Percentiles rank a stretch among this genome's conserved stretches.
phyloP scores from a whole-genome alignment of 768 basidiomycete genomes.

The Cantharellus cinnabarinus region DNA sequence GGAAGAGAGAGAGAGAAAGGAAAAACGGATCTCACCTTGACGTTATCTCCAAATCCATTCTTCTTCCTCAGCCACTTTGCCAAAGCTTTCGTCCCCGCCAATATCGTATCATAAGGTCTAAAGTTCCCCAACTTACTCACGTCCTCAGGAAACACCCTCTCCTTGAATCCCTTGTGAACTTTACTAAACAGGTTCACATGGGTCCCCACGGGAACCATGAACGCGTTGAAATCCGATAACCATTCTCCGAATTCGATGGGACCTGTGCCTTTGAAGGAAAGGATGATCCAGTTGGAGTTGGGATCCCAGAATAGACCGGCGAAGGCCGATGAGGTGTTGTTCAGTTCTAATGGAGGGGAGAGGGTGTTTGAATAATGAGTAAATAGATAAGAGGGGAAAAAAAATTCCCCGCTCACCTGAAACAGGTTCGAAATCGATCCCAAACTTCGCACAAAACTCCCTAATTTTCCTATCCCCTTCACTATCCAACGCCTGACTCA shows the following conservation, averaged over 20 bases:
- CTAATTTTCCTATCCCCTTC: neutral
- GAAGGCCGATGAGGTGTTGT: slow-evolving; percentile 8
- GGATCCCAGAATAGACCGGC: slow-evolving; percentile 11
- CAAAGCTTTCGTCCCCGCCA: neutral
- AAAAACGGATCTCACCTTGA: neutral
- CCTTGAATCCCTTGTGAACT: slow-evolving; percentile 6
- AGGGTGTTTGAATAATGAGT: neutral
- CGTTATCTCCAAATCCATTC: neutral
- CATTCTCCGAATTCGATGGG: slow-evolving; percentile 9
- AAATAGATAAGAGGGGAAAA: neutral
- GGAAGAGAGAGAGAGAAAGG: neutral
- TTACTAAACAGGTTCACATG: neutral
- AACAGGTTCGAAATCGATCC: slow-evolving; percentile 3
- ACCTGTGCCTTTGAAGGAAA: slow-evolving; percentile 8
- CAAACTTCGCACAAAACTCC: slow-evolving; percentile 4
- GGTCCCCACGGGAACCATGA: neutral
- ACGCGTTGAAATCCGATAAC: slow-evolving; percentile 9
- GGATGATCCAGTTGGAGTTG: slow-evolving; percentile 10
- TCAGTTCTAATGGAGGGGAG: slow-evolving; percentile 5
- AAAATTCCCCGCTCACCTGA: neutral
- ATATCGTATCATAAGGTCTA: slow-evolving; percentile 7
- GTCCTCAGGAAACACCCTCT: slow-evolving; percentile 7
- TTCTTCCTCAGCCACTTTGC: neutral
- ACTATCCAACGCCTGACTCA: neutral
- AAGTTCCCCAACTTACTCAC: slow-evolving; percentile 2